Conservation (phyloP, 805 yeast species). For the Millerozyma acaciae region DNA sequence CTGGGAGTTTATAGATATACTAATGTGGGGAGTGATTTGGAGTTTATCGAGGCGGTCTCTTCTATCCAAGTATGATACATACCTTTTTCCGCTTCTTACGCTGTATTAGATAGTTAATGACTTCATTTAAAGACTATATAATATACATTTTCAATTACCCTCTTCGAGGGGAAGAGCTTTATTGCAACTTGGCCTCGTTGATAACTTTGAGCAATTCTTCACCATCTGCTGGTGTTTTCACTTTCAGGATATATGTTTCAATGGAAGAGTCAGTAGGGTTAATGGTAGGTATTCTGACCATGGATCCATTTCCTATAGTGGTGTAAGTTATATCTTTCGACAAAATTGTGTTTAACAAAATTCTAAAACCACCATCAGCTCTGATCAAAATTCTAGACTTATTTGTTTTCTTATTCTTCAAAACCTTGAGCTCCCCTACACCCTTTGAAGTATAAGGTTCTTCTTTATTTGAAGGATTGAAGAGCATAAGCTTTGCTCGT, state of each 20-base stretch:
- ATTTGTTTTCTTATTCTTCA: conserved; percentile 54
- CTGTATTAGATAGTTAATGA: too few relatives aligned
- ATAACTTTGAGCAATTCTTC: conserved; percentile 40
- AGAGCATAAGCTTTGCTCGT: conserved; percentile 67
- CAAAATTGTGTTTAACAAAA: conserved; percentile 65
- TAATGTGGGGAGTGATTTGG: conserved; percentile 48
- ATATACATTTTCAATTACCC: too few relatives aligned
- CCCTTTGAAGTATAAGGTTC: conserved; percentile 63
- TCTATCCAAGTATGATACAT: conserved; percentile 5
- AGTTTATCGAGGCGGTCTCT: conserved; percentile 43
- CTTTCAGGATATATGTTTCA: conserved; percentile 66
- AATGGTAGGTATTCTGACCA: conserved; percentile 65
- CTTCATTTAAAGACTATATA: too few relatives aligned
- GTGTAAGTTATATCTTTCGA: conserved; percentile 56
- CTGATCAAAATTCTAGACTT: conserved; percentile 74
- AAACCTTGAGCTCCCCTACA: conserved; percentile 74
- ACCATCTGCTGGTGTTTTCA: conserved; percentile 74
- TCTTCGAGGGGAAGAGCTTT: too few relatives aligned
- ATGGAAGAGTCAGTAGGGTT: conserved; percentile 49
- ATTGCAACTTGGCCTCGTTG: conserved; percentile 21
- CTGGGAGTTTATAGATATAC: conserved; percentile 25
- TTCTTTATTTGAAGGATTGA: conserved; percentile 46
- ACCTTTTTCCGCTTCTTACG: too few relatives aligned
- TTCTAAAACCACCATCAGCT: conserved; percentile 84
- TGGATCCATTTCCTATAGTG: conserved; percentile 59